Percentiles rank a stretch among this genome's conserved stretches.
phyloP scores from a whole-genome alignment of 73 alveolate genomes.

The Blepharisma japonicum region DNA sequence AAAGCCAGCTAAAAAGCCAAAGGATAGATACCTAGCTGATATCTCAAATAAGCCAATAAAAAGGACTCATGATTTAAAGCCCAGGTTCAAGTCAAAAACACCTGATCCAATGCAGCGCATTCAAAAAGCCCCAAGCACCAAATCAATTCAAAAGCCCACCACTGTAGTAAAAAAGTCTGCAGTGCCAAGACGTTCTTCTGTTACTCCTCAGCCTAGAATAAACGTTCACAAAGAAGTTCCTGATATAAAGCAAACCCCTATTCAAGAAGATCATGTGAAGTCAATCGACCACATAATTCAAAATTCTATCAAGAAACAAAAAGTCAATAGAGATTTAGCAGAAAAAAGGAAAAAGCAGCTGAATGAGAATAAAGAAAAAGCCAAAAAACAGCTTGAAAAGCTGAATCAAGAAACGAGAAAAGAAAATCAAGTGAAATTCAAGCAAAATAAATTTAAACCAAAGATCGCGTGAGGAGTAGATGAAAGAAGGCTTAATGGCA shows the following conservation, averaged over 20 bases:
- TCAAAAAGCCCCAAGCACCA: background rate
- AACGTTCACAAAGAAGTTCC: background rate
- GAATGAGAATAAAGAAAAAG: background rate
- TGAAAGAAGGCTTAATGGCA: conserved; percentile 20
- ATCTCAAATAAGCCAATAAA: conserved; percentile 8
- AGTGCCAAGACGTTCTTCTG: background rate
- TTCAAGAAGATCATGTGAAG: conserved; percentile 1
- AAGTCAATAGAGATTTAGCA: background rate
- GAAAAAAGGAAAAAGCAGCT: conserved; percentile 3
- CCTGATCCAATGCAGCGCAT: conserved; percentile 11
- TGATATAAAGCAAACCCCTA: background rate
- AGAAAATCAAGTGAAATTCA: conserved; percentile 1
- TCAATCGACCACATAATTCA: background rate
- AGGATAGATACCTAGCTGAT: background rate
- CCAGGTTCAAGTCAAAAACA: conserved; percentile 1
- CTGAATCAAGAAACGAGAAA: background rate
- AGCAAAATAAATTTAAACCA: conserved; percentile 19
- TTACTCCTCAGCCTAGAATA: background rate
- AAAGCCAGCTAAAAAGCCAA: background rate
- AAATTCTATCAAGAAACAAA: conserved; percentile 15
- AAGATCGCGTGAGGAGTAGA: background rate
- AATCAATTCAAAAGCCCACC: background rate
- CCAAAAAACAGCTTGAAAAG: conserved; percentile 1
- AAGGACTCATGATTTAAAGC: background rate
- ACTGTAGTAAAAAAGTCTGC: background rate